Evolutionary conservation across 495 filamentous ascomycete species (phyloP).

Genomic region (Tuber calosporum): DNA sequence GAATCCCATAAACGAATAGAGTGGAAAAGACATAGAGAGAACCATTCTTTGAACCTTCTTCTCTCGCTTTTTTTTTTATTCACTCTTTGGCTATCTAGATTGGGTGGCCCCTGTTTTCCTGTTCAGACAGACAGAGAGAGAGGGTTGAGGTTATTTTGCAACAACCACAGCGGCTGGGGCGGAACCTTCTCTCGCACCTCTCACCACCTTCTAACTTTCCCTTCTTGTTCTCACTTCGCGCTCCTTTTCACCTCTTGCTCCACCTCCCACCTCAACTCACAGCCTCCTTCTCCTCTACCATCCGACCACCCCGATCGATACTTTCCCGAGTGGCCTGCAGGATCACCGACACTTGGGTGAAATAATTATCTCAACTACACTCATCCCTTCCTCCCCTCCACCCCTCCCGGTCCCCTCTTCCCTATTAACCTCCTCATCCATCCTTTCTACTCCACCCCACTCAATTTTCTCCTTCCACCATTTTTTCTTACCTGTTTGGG

Average conservation of each 20-base stretch:
- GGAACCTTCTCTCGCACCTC: not conserved
- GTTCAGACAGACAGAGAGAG: not conserved
- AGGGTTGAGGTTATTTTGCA: not conserved
- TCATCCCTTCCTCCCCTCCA: not conserved
- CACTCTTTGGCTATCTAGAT: not conserved
- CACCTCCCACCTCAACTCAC: not conserved
- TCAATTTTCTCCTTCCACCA: constrained; percentile 4
- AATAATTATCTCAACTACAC: not conserved
- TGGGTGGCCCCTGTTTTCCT: not conserved
- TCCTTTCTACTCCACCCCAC: not conserved
- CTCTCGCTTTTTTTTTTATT: too few relatives aligned
- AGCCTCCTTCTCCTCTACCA: not conserved
- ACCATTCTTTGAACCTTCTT: not conserved
- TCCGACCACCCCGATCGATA: not conserved
- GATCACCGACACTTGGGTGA: not conserved
- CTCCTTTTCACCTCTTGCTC: not conserved
- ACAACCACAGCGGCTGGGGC: not conserved
- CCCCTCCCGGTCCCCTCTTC: not conserved
- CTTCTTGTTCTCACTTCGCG: not conserved
- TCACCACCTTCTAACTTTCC: not conserved
- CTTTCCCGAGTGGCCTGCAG: not conserved
- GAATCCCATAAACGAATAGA: constrained; percentile 1
- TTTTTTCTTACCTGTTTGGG: not conserved
- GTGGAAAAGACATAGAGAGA: not conserved
- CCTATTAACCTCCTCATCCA: not conserved